Percentiles rank a stretch among this genome's conserved stretches.
phyloP scores from a whole-genome alignment of 108 stramenopile species.

The Cyclostephanos invisitatus region DNA sequence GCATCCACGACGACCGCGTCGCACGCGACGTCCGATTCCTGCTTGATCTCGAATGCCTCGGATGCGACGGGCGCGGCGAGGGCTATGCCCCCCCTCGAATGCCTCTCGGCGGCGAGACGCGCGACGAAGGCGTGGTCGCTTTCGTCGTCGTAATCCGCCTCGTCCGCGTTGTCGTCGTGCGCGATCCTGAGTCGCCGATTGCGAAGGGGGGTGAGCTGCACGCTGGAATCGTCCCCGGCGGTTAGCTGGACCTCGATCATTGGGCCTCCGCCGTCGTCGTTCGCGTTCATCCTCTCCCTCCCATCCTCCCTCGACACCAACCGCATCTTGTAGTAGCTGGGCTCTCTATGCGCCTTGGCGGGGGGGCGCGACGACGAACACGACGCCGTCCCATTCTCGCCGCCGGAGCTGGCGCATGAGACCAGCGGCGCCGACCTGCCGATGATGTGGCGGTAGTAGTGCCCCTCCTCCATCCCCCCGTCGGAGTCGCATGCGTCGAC shows the following conservation, averaged over 20 bases:
- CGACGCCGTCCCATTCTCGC: no score
- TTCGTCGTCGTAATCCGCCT: neutral
- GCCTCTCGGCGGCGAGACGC: neutral
- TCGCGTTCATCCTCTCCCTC: neutral
- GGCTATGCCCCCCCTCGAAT: neutral
- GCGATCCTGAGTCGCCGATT: neutral
- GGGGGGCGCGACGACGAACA: no score
- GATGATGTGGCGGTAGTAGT: neutral
- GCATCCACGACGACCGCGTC: no score
- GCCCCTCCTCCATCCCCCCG: neutral
- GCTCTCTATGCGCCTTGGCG: no score
- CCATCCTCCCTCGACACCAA: no score
- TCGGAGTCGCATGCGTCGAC: neutral
- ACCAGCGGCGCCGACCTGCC: neutral
- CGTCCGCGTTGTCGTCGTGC: neutral
- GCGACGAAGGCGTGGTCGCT: neutral
- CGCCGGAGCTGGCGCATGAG: no score
- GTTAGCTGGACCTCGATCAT: constrained; percentile 4
- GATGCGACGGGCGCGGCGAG: neutral
- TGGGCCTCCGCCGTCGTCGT: no score
- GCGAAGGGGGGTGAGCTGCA: constrained; percentile 2
- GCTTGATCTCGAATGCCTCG: no score
- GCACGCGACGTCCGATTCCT: neutral
- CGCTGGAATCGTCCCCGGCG: constrained; percentile 2
- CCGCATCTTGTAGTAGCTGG: no score